phyloP scores from a whole-genome alignment of 164 flowering plant genomes.

The Vitis riparia region DNA sequence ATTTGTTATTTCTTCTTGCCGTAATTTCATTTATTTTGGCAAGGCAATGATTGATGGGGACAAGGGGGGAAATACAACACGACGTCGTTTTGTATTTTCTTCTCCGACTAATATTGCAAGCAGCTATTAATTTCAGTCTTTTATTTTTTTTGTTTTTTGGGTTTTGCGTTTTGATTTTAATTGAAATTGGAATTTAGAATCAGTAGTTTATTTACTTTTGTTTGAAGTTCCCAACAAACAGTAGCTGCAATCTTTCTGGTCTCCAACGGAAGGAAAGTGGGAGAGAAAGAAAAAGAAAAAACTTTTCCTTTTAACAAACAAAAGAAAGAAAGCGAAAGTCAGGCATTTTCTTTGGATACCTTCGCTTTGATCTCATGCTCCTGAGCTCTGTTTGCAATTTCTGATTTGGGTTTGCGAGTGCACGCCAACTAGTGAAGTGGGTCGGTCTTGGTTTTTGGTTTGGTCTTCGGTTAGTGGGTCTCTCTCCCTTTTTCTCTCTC shows the following conservation, averaged over 20 bases:
- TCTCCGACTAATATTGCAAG: too few species aligned
- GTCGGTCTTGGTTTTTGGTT: slow-evolving; percentile 14
- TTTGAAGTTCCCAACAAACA: slow-evolving; percentile 6
- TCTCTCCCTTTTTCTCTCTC: slow-evolving; percentile 10
- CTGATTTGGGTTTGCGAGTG: slow-evolving; percentile 18
- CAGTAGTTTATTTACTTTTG: slow-evolving; percentile 6
- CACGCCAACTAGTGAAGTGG: slow-evolving; percentile 20
- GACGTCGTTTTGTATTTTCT: too few species aligned
- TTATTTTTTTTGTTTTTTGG: too few species aligned
- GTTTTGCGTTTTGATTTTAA: too few species aligned
- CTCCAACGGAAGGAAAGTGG: slow-evolving; percentile 28
- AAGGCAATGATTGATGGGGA: too few species aligned
- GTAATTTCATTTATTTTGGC: too few species aligned
- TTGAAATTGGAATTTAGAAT: too few species aligned
- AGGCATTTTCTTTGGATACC: slow-evolving; percentile 30
- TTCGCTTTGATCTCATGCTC: slow-evolving; percentile 20
- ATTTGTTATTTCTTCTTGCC: too few species aligned
- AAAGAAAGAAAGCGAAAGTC: slow-evolving; percentile 24
- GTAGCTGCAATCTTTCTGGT: slow-evolving; percentile 20
- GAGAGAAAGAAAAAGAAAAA: slow-evolving; percentile 14
- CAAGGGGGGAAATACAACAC: too few species aligned
- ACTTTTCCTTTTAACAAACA: slow-evolving; percentile 42
- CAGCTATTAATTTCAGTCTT: too few species aligned
- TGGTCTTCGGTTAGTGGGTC: slow-evolving; percentile 13
- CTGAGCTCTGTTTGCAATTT: slow-evolving; percentile 16